Base-by-base conservation (phyloP, 2,329 filamentous ascomycete genomes). In the Verticillium albo-atrum region DNA sequence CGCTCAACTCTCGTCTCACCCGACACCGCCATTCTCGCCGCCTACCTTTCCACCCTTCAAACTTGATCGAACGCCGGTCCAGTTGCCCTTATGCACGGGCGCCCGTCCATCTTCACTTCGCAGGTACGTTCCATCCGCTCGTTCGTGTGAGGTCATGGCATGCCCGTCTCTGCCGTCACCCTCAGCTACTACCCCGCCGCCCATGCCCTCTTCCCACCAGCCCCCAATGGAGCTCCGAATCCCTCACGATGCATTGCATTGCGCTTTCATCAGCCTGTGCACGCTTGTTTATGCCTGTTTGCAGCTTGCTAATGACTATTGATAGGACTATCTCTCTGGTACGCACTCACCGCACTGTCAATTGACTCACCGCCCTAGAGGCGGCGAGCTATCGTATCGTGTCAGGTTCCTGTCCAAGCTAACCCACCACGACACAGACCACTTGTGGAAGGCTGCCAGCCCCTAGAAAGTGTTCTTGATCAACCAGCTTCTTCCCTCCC, bases 81-180 rank as follows among this genome's bases (percentile, higher is more conserved):
- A 82, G 77, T 82, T 82, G 89, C 87, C 83, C 88, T 88, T 89
- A 92, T 92, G 89, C 89, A 88, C 89, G 89, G 89, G 82, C 88
- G 88, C 84, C 83, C 85, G 79, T 91, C 90, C 77, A 84, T 89
- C 77, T 93, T 92, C 82, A 93, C 90, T 80, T 93, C 89, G 79
- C 90, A 93, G 87, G 89, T 91, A 88, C 64, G 82, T 76, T 55
- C 55, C 51, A 27, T 25, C 27, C 4, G 51, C 17, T 30, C 14
- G 28, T 28, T 15, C 3, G 28, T 50, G 42, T 50, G 42, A 50
- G 42, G 52, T 54, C 52, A 54, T 34, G 27, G 42, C 42, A 50
- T 50, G 42, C 17, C 47, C 47, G n/a, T 54, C 17, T 25, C 12
- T 34, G 30, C 14, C 30, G 12, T 6, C 52, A 12, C 25, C 35